Evolutionary conservation across 2,329 filamentous ascomycete genomes (phyloP).

Genomic region (Diaporthe sp.): DNA sequence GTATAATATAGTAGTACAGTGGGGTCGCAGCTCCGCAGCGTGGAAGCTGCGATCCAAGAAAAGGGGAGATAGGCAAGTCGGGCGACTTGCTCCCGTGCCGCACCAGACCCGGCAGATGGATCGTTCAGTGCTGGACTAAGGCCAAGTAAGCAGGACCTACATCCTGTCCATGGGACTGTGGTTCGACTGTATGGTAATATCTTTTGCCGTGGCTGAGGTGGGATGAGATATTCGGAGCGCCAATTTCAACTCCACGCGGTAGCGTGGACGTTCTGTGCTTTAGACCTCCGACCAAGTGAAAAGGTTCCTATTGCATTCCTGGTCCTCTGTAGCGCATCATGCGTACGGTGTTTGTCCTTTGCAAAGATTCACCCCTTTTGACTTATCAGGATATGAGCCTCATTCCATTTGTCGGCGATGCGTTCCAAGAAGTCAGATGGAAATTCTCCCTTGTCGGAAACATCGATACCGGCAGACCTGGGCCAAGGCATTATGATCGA

Average conservation of each 20-base stretch:
- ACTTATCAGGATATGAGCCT: not conserved
- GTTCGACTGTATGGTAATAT: not conserved
- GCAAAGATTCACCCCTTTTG: not conserved
- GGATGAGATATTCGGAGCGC: no score
- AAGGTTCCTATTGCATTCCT: not conserved
- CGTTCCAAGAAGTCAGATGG: not conserved
- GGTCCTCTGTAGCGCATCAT: not conserved
- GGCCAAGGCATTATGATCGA: not conserved
- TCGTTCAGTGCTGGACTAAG: not conserved
- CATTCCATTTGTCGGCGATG: not conserved
- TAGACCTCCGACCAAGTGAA: not conserved
- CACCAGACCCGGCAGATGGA: not conserved
- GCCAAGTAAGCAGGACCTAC: not conserved
- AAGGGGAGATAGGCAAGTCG: not conserved
- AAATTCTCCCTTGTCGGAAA: not conserved
- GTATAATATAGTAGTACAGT: conserved; percentile 24
- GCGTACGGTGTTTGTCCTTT: not conserved
- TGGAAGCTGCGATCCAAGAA: not conserved
- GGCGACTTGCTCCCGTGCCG: not conserved
- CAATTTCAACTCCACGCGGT: not conserved
- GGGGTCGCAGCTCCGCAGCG: not conserved
- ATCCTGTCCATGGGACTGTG: not conserved
- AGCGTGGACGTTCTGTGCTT: not conserved
- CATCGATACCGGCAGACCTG: not conserved
- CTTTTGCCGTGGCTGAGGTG: not conserved